Evolutionary conservation across 345 rosid species (phyloP).

Genomic region (Geranium rotundifolium): DNA sequence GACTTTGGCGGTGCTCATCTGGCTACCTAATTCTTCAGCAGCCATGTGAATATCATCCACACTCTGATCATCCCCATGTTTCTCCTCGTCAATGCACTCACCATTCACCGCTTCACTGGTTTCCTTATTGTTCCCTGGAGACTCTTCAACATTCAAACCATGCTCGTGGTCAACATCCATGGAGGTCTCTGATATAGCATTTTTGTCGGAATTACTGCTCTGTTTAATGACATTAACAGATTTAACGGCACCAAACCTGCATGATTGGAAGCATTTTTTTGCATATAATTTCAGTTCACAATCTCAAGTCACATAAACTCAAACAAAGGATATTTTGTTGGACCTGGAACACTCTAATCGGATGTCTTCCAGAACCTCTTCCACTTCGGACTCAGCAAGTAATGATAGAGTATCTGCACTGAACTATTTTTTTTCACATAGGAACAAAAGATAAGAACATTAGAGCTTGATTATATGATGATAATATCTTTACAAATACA

Average conservation of each 20-base stretch:
- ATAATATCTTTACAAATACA: too few relatives aligned
- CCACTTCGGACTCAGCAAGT: conserved; percentile 46
- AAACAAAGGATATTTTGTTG: conserved; percentile 15
- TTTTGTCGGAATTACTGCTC: conserved; percentile 16
- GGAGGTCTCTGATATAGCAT: conserved; percentile 6
- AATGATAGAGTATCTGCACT: conserved; percentile 37
- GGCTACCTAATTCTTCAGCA: not conserved
- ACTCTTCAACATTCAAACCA: not conserved
- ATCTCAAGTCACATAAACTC: conserved; percentile 6
- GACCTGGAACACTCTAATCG: conserved; percentile 86
- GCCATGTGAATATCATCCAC: conserved; percentile 1
- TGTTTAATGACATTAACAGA: conserved; percentile 54
- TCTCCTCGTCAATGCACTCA: not conserved
- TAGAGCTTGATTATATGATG: not conserved
- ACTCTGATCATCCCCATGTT: not conserved
- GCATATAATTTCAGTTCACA: conserved; percentile 5
- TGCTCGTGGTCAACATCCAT: conserved; percentile 3
- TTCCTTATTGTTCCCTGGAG: not conserved
- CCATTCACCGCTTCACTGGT: not conserved
- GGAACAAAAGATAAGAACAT: conserved; percentile 2
- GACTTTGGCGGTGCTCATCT: not conserved
- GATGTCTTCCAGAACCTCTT: conserved; percentile 75
- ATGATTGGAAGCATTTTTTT: not conserved
- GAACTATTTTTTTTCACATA: conserved; percentile 32
- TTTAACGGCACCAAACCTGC: conserved; percentile 86